Evolutionary conservation across 1,284 basidiomycete species (phyloP).

Genomic region (Cutaneotrichosporon sp.): DNA sequence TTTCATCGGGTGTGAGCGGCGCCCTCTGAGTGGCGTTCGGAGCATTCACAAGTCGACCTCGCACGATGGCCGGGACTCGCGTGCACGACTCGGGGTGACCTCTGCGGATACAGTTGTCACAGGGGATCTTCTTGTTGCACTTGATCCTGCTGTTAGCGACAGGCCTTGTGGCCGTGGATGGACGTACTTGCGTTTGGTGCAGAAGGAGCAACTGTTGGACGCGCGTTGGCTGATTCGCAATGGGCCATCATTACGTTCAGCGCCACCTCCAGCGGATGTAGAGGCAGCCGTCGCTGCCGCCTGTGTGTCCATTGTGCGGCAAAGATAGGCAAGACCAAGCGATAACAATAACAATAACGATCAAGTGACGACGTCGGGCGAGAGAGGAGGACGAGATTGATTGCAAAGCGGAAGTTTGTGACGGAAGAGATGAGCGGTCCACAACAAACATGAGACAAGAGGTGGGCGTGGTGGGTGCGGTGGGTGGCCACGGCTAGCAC

Average conservation of each 20-base stretch:
- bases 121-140: slow-evolving; percentile 22
- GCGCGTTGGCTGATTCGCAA: slow-evolving; percentile 19
- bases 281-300: background rate
- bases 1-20: slow-evolving; percentile 21
- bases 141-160: slow-evolving; percentile 14
- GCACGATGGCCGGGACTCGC: slow-evolving; percentile 20
- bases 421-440: background rate
- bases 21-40: slow-evolving; percentile 17
- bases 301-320: background rate
- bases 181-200: slow-evolving; percentile 26
- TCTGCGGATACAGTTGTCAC: slow-evolving; percentile 21
- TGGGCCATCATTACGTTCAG: background rate
- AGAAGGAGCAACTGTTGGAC: slow-evolving; percentile 20
- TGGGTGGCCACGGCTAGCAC: too few species aligned
- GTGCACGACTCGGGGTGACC: slow-evolving; percentile 22
- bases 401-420: background rate
- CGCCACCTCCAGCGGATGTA: background rate
- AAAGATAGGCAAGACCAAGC: background rate
- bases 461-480: too few species aligned
- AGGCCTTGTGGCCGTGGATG: background rate
- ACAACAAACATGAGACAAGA: too few species aligned
- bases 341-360: too few species aligned
- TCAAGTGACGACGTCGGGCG: too few species aligned
- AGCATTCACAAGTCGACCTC: slow-evolving; percentile 21
- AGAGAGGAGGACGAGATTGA: slow-evolving; percentile 5